Evolutionary conservation across 2,329 filamentous ascomycete species (phyloP), one percentile per base, ranked within the genome.

Genomic region (Basipetospora chlamydospora): DNA sequence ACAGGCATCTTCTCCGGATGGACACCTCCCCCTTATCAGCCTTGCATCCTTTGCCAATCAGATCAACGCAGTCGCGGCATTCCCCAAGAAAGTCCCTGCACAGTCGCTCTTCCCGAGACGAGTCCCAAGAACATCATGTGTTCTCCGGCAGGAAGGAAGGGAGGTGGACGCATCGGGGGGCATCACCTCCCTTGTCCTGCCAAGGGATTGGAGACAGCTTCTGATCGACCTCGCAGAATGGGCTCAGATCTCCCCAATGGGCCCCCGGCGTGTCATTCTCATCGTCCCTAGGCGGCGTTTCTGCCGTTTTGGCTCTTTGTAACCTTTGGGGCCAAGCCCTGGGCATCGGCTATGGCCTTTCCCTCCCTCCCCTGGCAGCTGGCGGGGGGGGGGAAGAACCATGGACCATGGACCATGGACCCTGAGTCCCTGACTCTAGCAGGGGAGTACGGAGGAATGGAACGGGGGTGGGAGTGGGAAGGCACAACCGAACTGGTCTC

Each of bases 31-130:
- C 46, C 49, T 44, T 45, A 47, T 46, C 50, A 57, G 55, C 55
- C 54, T 54, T 49, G 54, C 44, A 36, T 35, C 25, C 29, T 20
- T 35, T 21, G 18, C 56, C 54, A 58, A 57, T 57, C 43, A 46
- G 15, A n/a, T 3, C 10, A 13, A 4, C 8, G 10, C 26, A 15
- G 9, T 7, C 29, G 16, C 7, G 4, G 29, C 29, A 15, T 11
- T 20, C 13, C 17, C 28, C 17, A 11, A n/a, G n/a, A 36, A 33
- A 33, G 13, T 21, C 26, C 18, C 18, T 13, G 28, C 22, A 28
- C 17, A 29, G 16, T 25, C 26, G 36, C 49, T 49, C 54, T 50
- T 44, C 51, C 50, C 42, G 32, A 44, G 41, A 39, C 36, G 44
- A 43, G 41, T 13, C 6, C 10, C 22, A 12, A 29, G 12, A 23